phyloP scores from a whole-genome alignment of 1,284 basidiomycete genomes.

The Crucibulum cyathiforme region DNA sequence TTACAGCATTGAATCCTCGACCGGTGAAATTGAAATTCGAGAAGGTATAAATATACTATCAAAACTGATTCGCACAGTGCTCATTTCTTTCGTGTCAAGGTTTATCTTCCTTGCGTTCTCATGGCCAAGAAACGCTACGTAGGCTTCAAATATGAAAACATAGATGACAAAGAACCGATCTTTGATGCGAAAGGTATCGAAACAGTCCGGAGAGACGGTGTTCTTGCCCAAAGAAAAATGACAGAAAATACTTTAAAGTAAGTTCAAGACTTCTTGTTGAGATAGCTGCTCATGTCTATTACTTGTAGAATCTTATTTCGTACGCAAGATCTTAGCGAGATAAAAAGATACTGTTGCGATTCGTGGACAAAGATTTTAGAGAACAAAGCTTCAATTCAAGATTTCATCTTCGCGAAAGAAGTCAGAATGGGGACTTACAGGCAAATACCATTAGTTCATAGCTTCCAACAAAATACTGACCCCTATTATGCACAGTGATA shows the following conservation, averaged over 20 bases:
- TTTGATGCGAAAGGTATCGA: constrained; percentile 99
- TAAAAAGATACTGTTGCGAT: constrained; percentile 88
- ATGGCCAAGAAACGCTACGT: constrained; percentile 98
- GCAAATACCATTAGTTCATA: constrained; percentile 41
- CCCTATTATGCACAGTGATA: constrained; percentile 58
- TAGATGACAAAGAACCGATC: constrained; percentile 77
- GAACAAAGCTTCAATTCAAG: constrained; percentile 82
- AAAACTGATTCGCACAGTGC: not conserved
- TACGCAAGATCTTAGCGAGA: constrained; percentile 84
- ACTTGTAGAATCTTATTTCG: constrained; percentile 81
- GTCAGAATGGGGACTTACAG: constrained; percentile 92
- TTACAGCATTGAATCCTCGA: constrained; percentile 87
- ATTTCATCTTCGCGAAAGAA: constrained; percentile 95
- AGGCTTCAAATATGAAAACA: constrained; percentile 91
- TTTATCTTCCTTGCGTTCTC: constrained; percentile 92
- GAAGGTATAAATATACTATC: constrained; percentile 64
- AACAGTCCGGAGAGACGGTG: constrained; percentile 91
- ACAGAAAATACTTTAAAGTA: constrained; percentile 88
- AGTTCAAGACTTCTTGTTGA: constrained; percentile 16
- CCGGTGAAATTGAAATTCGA: constrained; percentile 98
- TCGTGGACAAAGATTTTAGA: constrained; percentile 90
- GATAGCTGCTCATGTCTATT: not conserved
- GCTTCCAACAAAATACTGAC: not conserved
- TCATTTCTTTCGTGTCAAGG: constrained; percentile 48
- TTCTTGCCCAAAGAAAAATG: constrained; percentile 89